A percentile compares a stretch with the other conserved stretches of the same genome.
phyloP scores from a whole-genome alignment of 768 basidiomycete genomes.

The Kwoniella sp. region DNA sequence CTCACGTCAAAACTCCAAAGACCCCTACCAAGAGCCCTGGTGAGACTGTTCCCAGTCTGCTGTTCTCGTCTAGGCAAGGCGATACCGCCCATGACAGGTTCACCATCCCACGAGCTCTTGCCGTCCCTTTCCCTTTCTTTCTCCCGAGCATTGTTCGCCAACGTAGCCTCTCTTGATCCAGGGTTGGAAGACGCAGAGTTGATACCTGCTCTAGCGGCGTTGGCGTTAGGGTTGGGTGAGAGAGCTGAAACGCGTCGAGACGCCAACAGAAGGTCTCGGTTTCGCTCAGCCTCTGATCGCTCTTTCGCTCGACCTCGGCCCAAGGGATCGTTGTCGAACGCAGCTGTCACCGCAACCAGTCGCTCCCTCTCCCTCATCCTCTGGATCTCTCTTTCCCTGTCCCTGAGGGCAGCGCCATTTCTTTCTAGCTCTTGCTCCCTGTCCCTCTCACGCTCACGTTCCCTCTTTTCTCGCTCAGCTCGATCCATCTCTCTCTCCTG shows the following conservation, averaged over 20 bases:
- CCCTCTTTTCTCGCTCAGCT: constrained; percentile 33
- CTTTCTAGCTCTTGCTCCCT: constrained; percentile 21
- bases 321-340: not conserved
- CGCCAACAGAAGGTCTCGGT: constrained; percentile 45
- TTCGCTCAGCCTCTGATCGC: constrained; percentile 41
- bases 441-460: constrained; percentile 29
- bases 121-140: constrained; percentile 11
- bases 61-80: constrained; percentile 40
- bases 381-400: constrained; percentile 26
- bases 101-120: constrained; percentile 29
- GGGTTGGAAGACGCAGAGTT: not conserved
- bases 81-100: constrained; percentile 37
- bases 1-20: constrained; percentile 40
- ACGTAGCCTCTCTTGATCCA: not conserved
- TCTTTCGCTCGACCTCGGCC: constrained; percentile 18
- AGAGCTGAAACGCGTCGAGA: constrained; percentile 41
- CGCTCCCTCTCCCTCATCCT: constrained; percentile 20
- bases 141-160: not conserved
- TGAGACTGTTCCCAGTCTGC: constrained; percentile 9
- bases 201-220: constrained; percentile 6
- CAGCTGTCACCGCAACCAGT: not conserved
- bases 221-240: constrained; percentile 31
- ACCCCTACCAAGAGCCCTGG: constrained; percentile 30
- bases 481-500: constrained; percentile 44
- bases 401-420: constrained; percentile 8